phyloP scores from a whole-genome alignment of 1,284 basidiomycete genomes.

The Mycosarcoma mackinlayi region DNA sequence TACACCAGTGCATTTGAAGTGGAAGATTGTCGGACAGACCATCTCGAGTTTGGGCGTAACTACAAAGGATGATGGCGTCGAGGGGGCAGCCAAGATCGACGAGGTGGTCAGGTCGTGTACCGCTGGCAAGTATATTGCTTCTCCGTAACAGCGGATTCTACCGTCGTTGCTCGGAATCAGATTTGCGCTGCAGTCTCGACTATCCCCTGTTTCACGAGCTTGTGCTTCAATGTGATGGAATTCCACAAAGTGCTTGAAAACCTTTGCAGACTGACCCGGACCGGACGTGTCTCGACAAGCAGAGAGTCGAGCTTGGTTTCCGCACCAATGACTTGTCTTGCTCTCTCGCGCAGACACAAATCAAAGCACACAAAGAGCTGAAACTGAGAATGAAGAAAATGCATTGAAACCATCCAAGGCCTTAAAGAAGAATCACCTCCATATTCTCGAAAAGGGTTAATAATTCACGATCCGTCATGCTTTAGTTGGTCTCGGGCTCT shows the following conservation, averaged over 20 bases:
- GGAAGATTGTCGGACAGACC: slow-evolving; percentile 68
- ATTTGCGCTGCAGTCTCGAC: background rate
- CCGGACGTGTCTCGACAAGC: too few relatives aligned
- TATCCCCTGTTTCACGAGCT: too few relatives aligned
- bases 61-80: background rate
- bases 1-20: slow-evolving; percentile 69
- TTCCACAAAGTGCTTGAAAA: too few relatives aligned
- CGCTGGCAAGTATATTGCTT: slow-evolving; percentile 48
- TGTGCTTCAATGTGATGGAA: too few relatives aligned
- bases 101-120: slow-evolving; percentile 36
- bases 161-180: too few relatives aligned
- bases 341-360: too few relatives aligned
- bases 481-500: slow-evolving; percentile 56
- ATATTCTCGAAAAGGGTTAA: background rate
- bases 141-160: slow-evolving; percentile 17
- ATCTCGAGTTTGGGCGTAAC: slow-evolving; percentile 30
- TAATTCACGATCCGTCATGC: background rate
- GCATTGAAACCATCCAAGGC: background rate
- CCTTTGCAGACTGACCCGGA: too few relatives aligned
- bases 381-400: background rate
- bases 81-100: slow-evolving; percentile 14
- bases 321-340: too few relatives aligned
- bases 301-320: too few relatives aligned
- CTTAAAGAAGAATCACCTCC: too few relatives aligned
- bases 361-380: too few relatives aligned